Evolutionary conservation across 768 basidiomycete genomes (phyloP).

Genomic region (Lentinula lateritia): DNA sequence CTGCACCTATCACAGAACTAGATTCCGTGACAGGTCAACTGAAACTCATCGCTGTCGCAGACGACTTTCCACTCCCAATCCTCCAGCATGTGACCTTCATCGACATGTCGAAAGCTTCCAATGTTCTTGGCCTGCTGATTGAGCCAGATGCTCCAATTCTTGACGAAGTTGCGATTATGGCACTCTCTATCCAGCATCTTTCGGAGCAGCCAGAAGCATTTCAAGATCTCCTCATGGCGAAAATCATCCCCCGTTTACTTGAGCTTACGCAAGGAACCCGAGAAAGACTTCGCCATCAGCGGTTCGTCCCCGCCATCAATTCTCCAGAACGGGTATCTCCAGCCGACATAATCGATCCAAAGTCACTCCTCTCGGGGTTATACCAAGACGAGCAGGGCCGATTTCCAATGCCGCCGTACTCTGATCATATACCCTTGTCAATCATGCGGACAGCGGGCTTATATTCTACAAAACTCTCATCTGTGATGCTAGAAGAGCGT

Average conservation of each 20-base stretch:
- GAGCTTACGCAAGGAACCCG: conserved; percentile 5
- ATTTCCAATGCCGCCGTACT: conserved; percentile 10
- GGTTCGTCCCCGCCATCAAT: conserved; percentile 9
- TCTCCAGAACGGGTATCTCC: conserved; percentile 13
- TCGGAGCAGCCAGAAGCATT: conserved; percentile 7
- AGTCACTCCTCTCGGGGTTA: conserved; percentile 21
- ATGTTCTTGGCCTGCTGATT: conserved; percentile 7
- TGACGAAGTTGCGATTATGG: conserved; percentile 13
- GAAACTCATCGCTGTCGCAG: conserved; percentile 8
- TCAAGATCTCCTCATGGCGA: conserved; percentile 11
- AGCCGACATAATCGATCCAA: conserved; percentile 23
- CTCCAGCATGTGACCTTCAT: conserved; percentile 10
- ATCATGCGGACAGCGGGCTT: conserved; percentile 17
- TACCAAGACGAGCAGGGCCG: conserved; percentile 14
- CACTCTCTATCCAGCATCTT: conserved; percentile 10
- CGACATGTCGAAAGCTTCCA: conserved; percentile 8
- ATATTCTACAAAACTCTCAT: conserved; percentile 22
- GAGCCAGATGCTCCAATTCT: not conserved
- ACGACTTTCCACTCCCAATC: conserved; percentile 12
- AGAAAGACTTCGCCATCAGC: conserved; percentile 6
- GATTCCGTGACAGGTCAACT: conserved; percentile 7
- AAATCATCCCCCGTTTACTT: conserved; percentile 11
- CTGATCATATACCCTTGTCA: conserved; percentile 11
- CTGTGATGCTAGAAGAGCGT: conserved; percentile 27
- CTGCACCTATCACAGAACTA: conserved; percentile 1